phyloP scores from a whole-genome alignment of 495 filamentous ascomycete genomes.

The Xylaria flabelliformis region DNA sequence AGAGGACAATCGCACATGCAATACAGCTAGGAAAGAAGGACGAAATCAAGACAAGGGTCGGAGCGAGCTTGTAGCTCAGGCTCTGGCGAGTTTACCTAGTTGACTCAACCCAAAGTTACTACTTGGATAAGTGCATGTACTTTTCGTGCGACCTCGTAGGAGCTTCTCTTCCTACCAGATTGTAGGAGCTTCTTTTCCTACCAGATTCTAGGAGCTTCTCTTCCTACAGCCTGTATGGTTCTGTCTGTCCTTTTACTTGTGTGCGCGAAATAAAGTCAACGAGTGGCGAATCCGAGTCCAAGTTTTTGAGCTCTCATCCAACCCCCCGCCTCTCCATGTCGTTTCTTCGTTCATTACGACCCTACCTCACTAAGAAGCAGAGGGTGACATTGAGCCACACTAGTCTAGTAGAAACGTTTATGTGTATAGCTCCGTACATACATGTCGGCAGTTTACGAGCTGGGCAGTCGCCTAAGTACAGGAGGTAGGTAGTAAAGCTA shows the following conservation, averaged over 20 bases:
- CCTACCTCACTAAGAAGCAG: background rate
- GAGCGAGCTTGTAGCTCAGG: background rate
- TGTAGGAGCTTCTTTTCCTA: background rate
- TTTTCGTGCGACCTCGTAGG: background rate
- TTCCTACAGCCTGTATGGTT: background rate
- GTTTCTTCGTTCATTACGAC: background rate
- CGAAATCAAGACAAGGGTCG: background rate
- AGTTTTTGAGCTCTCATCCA: background rate
- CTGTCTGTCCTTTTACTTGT: background rate
- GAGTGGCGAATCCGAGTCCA: background rate
- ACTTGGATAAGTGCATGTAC: background rate
- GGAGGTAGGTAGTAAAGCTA: background rate
- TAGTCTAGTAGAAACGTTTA: background rate
- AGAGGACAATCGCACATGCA: background rate
- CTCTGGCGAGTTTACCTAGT: background rate
- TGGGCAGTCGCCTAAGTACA: background rate
- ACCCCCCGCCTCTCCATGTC: background rate
- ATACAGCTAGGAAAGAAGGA: background rate
- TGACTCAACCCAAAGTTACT: background rate
- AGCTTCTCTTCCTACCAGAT: no score
- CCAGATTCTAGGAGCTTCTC: background rate
- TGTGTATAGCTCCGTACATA: background rate
- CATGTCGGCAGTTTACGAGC: background rate
- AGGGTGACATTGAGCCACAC: conserved; percentile 4
- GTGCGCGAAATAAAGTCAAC: background rate